Base-by-base conservation (phyloP, 306 rosid genomes). In the Abrus precatorius region DNA sequence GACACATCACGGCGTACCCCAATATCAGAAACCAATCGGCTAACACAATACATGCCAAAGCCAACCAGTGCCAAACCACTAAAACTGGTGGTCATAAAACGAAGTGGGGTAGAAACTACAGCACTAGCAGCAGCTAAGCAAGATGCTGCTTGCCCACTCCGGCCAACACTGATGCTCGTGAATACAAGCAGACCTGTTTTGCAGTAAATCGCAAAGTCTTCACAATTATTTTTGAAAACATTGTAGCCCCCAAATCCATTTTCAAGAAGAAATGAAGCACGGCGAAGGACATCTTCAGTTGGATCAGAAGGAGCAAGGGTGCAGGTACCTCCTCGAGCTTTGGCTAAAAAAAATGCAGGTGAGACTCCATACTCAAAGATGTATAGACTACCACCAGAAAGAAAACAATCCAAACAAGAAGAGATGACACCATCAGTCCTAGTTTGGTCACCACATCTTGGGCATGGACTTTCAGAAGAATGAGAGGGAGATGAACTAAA, bases 171-270 rank as follows among this genome's bases (percentile, higher is more conserved):
- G 59, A 89, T 68, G 86, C 56, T 75, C 8, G 95, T 82, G 78
- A 7, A 28, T 40, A 92, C 83, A 55, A 95, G 97, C 80, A 91
- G 83, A 20, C 97, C 92, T 28, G 98, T 95, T 82, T 95, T 92
- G 88, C 97, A 94, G 85, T 94, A 94, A 47, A 91, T 87, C 6
- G 97, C 97, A 53, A 92, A 95, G 85, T 95, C 94, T 82, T 92
- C 92, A 55, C 97, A 91, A 84, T 92, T 95, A 71, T 91, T 95
- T 72, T 86, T 91, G 92, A 90, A 90, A 75, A 83, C 6, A 61
- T 88, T 56, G 82, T 95, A 92, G 67, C 34, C 83, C 0, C 94
- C 97, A 63, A 92, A 92, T 78, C 97, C 97, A 53, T 92, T 92
- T 65, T 86, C 52, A 44, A 87, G 97, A 80, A 95, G 98, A 90